Conservation (phyloP, 257 asterid species). For the Hygrophila difformis region DNA sequence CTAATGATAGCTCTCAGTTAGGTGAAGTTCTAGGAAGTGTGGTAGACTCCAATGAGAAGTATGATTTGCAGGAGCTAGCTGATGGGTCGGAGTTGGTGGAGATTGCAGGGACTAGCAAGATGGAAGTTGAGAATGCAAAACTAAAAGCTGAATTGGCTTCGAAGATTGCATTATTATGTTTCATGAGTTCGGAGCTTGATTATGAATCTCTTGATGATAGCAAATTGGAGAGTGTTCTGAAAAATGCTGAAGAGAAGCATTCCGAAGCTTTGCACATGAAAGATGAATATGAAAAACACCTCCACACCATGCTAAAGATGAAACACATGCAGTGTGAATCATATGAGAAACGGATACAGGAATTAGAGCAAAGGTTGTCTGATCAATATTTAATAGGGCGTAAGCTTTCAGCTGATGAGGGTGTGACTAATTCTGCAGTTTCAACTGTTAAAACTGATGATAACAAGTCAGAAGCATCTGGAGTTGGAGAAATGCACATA, state of each 20-base stretch:
- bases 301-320: constrained; percentile 51
- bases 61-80: constrained; percentile 41
- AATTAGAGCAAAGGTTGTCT: constrained; percentile 83
- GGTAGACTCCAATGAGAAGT: constrained; percentile 30
- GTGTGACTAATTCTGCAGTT: constrained; percentile 27
- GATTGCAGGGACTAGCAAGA: constrained; percentile 86
- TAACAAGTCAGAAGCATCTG: constrained; percentile 52
- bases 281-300: constrained; percentile 72
- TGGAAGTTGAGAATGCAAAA: constrained; percentile 92
- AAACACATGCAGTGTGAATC: constrained; percentile 78
- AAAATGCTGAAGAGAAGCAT: constrained; percentile 67
- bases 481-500: constrained; percentile 23
- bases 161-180: constrained; percentile 73
- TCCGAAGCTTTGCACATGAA: constrained; percentile 68
- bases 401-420: constrained; percentile 36
- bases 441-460: constrained; percentile 43
- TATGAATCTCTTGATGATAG: constrained; percentile 54
- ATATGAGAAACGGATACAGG: constrained; percentile 82
- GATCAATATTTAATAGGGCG: constrained; percentile 49
- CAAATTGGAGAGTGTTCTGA: constrained; percentile 47
- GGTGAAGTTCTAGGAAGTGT: constrained; percentile 39
- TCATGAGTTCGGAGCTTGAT: constrained; percentile 53
- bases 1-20: constrained; percentile 49
- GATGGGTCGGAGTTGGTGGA: constrained; percentile 72
- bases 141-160: constrained; percentile 96